A percentile compares a stretch with the other conserved stretches of the same genome.
Evolutionary conservation across 345 rosid genomes (phyloP).

Genomic region (Pistacia integerrima): DNA sequence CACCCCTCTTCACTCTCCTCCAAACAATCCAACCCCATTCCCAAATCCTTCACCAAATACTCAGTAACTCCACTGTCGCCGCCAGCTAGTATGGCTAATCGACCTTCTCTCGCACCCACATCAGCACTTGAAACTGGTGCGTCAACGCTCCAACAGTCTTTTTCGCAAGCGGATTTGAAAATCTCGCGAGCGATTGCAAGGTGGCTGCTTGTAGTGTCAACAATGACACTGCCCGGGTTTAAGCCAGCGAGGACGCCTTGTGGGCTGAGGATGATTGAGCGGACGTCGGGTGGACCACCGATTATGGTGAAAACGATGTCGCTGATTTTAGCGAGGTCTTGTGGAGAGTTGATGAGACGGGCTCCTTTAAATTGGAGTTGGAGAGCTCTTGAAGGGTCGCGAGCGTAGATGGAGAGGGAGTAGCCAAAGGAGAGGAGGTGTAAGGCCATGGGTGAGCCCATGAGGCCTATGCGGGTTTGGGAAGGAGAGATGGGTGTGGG

Average conservation of each 20-base stretch:
- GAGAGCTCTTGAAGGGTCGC: conserved; percentile 55
- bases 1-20: conserved; percentile 34
- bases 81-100: conserved; percentile 61
- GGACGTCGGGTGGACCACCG: conserved; percentile 78
- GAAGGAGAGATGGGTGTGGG: conserved; percentile 53
- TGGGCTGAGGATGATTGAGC: conserved; percentile 54
- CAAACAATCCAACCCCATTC: conserved; percentile 65
- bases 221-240: conserved; percentile 58
- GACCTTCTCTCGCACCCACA: conserved; percentile 73
- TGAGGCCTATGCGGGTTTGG: conserved; percentile 68
- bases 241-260: conserved; percentile 60
- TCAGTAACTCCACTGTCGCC: conserved; percentile 59
- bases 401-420: conserved; percentile 63
- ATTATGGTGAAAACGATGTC: conserved; percentile 84
- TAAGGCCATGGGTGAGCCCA: conserved; percentile 86
- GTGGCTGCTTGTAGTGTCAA: conserved; percentile 69
- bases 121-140: conserved; percentile 81
- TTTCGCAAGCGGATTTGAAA: conserved; percentile 43
- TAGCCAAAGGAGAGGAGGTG: conserved; percentile 77
- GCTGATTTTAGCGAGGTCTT: conserved; percentile 42
- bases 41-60: conserved; percentile 80
- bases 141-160: conserved; percentile 66
- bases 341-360: conserved; percentile 43
- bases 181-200: conserved; percentile 67
- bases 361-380: conserved; percentile 63